Conservation (phyloP, 495 filamentous ascomycete species). For the Penicillium simplicissimum region DNA sequence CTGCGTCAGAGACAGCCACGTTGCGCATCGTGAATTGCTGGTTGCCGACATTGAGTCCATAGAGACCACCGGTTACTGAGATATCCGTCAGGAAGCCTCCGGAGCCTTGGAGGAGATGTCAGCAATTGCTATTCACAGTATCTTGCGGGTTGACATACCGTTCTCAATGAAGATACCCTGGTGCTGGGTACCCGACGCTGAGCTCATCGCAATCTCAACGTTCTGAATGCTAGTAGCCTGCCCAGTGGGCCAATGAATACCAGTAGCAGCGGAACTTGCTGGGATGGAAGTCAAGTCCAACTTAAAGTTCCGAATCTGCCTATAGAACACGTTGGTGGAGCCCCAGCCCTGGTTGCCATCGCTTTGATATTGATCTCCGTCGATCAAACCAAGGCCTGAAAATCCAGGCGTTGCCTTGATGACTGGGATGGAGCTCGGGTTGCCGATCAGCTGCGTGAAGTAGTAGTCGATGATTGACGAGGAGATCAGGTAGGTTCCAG, state of each 20-base stretch:
- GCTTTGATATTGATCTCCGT: conserved; percentile 62
- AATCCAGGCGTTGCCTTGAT: conserved; percentile 67
- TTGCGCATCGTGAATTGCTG: conserved; percentile 84
- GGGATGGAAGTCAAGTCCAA: conserved; percentile 69
- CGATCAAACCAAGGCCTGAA: conserved; percentile 64
- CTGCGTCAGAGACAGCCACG: conserved; percentile 63
- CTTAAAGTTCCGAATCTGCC: conserved; percentile 76
- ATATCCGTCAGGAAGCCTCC: conserved; percentile 68
- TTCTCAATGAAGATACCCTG: conserved; percentile 76
- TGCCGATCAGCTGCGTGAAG: conserved; percentile 68
- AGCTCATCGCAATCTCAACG: conserved; percentile 70
- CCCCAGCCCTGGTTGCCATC: conserved; percentile 50
- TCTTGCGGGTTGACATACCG: conserved; percentile 46
- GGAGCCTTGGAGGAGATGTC: conserved; percentile 47
- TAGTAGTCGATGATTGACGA: conserved; percentile 59
- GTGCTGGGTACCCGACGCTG: conserved; percentile 57
- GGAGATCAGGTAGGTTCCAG: conserved; percentile 62
- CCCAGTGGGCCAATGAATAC: conserved; percentile 76
- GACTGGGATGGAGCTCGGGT: conserved; percentile 62
- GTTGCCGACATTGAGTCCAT: conserved; percentile 66
- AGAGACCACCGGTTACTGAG: conserved; percentile 69
- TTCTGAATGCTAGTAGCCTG: conserved; percentile 79
- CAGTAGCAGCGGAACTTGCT: conserved; percentile 51
- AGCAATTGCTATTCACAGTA: neutral
- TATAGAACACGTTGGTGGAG: conserved; percentile 72